Base-by-base conservation (phyloP, 2,329 filamentous ascomycete species). In the Calonectria hongkongensis region DNA sequence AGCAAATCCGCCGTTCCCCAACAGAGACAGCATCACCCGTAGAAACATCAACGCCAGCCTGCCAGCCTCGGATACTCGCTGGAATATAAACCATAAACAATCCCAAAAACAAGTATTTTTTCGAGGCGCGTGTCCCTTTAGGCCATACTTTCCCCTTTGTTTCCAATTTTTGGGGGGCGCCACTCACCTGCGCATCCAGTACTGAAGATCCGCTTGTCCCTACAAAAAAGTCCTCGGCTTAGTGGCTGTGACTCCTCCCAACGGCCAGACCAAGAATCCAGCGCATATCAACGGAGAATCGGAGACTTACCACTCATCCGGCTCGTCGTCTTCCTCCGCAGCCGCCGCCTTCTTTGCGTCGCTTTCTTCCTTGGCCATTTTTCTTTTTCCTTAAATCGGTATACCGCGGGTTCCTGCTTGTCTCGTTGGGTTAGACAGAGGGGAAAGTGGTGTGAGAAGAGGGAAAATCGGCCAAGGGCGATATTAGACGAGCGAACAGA, bases 201-300 rank as follows among this genome's bases (percentile, higher is more conserved):
- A 87, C 95, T 98, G 87, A 95, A 98, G 84, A 98, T 98, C 82
- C 97, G 91, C 90, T 98, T 96, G 87, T 98, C 96, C 96, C 96
- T 98, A 82, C 72, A 78, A 58, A 73, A 67, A 69, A 71, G 77
- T 79, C 79, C 76, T 80, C 79, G 78, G 80, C 67, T 75, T 76
- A 63, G 73, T 66, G 66, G 66, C 73, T 74, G 70, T 63, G 33
- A 68, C 56, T 43, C 54, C 54, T 63, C 70, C 43, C 36, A 72
- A 63, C 60, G 66, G 15, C 56, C 43, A 47, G 25, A 27, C 58
- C 58, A 47, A 27, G 36, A 72, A 39, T 27, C 47, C 70, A 47
- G 68, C 51, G 65, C 56, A 64, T 63, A 48, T 30, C 64, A 48
- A 48, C 51, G 63, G 70, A 69, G 48, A 60, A 48, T 45, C 50